Percentiles rank a stretch among this genome's conserved stretches.
Conservation (phyloP, 352 stramenopile genomes). For the Phytopythium cucurbitacearum region DNA sequence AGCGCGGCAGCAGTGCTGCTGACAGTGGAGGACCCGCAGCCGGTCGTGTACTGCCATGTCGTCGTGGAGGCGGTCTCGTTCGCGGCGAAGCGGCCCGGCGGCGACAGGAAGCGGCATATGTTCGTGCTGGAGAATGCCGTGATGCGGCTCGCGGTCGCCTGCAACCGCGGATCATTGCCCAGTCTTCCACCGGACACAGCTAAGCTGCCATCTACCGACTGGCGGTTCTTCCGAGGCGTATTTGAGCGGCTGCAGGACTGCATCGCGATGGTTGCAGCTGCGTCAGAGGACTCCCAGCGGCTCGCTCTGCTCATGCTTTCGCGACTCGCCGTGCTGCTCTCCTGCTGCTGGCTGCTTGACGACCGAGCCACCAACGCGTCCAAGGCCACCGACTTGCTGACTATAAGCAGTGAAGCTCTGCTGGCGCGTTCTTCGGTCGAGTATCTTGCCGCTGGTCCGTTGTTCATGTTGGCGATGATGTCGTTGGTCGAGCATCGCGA, state of each 20-base stretch:
- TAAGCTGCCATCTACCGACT: constrained; percentile 5
- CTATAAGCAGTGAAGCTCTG: constrained; percentile 10
- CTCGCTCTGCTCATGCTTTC: constrained; percentile 8
- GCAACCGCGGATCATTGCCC: background rate
- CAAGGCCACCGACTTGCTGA: constrained; percentile 21
- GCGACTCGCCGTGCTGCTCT: constrained; percentile 22
- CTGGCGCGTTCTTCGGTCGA: constrained; percentile 4
- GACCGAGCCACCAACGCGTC: constrained; percentile 13
- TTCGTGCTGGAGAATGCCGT: constrained; percentile 1
- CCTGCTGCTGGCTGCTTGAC: constrained; percentile 27
- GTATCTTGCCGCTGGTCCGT: constrained; percentile 16
- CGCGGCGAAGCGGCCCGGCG: background rate
- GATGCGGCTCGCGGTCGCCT: background rate
- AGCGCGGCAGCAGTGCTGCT: background rate
- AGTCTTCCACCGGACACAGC: background rate
- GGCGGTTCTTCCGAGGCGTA: constrained; percentile 13
- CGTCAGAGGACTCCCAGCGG: background rate
- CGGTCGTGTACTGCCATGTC: constrained; percentile 2
- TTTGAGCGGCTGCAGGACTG: constrained; percentile 13
- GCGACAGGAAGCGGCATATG: background rate
- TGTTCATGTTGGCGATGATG: constrained; percentile 45
- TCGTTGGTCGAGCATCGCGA: constrained; percentile 22
- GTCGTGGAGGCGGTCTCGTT: background rate
- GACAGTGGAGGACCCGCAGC: background rate
- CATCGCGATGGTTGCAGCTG: background rate